Percentiles rank a stretch among this genome's conserved stretches.
Conservation (phyloP, 345 rosid genomes). For the Syzygium aqueum region DNA sequence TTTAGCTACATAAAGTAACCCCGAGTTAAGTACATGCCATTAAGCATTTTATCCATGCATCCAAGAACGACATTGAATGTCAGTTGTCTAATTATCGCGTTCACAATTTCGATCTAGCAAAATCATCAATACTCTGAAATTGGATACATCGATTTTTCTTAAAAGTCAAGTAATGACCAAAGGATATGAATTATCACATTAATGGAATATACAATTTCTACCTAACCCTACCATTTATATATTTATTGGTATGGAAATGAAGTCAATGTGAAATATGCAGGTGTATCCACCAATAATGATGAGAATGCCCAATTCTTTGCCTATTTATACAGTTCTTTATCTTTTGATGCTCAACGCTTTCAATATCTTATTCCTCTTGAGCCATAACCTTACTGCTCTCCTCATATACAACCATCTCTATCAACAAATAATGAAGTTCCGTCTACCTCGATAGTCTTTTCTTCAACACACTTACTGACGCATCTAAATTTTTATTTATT, state of each 20-base stretch:
- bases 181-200: not conserved
- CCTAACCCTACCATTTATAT: not conserved
- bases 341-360: not conserved
- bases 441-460: no score
- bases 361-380: not conserved
- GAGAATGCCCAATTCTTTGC: not conserved
- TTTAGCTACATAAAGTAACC: not conserved
- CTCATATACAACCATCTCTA: not conserved
- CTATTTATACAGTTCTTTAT: not conserved
- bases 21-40: not conserved
- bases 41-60: not conserved
- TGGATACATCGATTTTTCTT: not conserved
- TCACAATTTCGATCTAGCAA: not conserved
- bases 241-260: not conserved
- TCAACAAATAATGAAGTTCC: not conserved
- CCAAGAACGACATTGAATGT: not conserved
- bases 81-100: rapidly evolving
- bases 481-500: no score
- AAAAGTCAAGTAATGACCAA: not conserved
- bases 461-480: no score
- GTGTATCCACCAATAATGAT: not conserved
- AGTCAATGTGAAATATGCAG: not conserved
- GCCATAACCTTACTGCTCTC: not conserved
- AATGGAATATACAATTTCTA: not conserved
- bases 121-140: not conserved